phyloP scores from a whole-genome alignment of 495 filamentous ascomycete genomes.

The Beverwykella pulmonaria region DNA sequence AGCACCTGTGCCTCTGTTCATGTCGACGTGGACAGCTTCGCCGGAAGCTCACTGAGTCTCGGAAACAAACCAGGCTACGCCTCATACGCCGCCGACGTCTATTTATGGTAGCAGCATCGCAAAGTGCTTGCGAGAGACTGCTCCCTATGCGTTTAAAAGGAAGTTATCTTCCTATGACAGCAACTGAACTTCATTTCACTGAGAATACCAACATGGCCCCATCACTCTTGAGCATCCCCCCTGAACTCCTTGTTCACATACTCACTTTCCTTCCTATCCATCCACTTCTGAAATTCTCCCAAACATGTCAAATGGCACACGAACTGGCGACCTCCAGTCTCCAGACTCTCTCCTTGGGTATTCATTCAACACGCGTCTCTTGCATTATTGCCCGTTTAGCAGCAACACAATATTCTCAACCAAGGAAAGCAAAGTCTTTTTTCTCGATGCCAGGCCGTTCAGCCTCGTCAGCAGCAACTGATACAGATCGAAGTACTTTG shows the following conservation, averaged over 20 bases:
- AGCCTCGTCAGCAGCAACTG: background rate
- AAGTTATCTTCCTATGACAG: too few relatives aligned
- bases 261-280: conserved; percentile 35
- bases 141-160: too few relatives aligned
- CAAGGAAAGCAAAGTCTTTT: conserved; percentile 6
- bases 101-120: too few relatives aligned
- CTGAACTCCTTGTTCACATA: conserved; percentile 38
- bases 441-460: conserved; percentile 3
- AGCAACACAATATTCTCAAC: conserved; percentile 16
- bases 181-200: too few relatives aligned
- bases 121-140: too few relatives aligned
- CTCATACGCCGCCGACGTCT: too few relatives aligned
- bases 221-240: conserved; percentile 28
- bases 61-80: too few relatives aligned
- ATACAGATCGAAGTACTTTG: background rate
- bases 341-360: conserved; percentile 38
- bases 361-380: conserved; percentile 30
- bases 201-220: conserved; percentile 23
- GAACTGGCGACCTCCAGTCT: conserved; percentile 31
- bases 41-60: too few relatives aligned
- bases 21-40: too few relatives aligned
- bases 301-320: conserved; percentile 30
- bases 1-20: too few relatives aligned
- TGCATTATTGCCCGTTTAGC: conserved; percentile 25
- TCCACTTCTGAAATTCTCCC: conserved; percentile 34